phyloP scores from a whole-genome alignment of 352 stramenopile genomes.

The Pythium aristosporum region DNA sequence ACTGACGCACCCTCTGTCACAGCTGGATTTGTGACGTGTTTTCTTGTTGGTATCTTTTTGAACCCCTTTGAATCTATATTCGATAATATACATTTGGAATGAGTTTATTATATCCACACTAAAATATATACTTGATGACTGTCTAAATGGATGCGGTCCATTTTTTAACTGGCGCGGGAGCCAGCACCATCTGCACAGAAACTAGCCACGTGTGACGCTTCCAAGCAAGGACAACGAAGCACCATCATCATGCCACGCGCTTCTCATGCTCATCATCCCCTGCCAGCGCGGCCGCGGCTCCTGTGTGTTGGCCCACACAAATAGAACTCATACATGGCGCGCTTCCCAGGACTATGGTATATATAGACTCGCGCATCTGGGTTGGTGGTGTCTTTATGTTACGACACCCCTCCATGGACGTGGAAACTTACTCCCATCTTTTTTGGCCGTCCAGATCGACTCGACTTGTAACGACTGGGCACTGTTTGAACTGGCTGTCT shows the following conservation, averaged over 20 bases:
- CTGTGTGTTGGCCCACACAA: too few relatives aligned
- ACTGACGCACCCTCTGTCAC: slow-evolving; percentile 23
- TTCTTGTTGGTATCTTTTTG: slow-evolving; percentile 15
- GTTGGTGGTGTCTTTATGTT: too few relatives aligned
- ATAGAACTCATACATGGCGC: too few relatives aligned
- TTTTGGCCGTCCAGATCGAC: background rate
- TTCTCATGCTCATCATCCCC: background rate
- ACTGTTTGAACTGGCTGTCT: slow-evolving; percentile 24
- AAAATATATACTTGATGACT: background rate
- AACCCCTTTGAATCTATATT: slow-evolving; percentile 1
- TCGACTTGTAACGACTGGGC: slow-evolving; percentile 20
- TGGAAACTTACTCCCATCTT: background rate
- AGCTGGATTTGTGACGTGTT: slow-evolving; percentile 2
- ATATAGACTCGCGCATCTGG: too few relatives aligned
- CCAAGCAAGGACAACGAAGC: slow-evolving; percentile 15
- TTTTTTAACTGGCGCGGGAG: background rate
- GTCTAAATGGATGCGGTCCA: slow-evolving; percentile 21
- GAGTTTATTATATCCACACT: background rate
- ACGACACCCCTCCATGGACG: background rate
- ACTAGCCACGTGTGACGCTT: slow-evolving; percentile 12
- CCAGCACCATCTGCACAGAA: slow-evolving; percentile 16
- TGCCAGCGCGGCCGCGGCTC: too few relatives aligned
- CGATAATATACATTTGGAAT: background rate
- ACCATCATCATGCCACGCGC: slow-evolving; percentile 7
- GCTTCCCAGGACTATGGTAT: too few relatives aligned